phyloP scores from a whole-genome alignment of 225 moss, liverwort and hornwort genomes.

The Polytrichum formosum region DNA sequence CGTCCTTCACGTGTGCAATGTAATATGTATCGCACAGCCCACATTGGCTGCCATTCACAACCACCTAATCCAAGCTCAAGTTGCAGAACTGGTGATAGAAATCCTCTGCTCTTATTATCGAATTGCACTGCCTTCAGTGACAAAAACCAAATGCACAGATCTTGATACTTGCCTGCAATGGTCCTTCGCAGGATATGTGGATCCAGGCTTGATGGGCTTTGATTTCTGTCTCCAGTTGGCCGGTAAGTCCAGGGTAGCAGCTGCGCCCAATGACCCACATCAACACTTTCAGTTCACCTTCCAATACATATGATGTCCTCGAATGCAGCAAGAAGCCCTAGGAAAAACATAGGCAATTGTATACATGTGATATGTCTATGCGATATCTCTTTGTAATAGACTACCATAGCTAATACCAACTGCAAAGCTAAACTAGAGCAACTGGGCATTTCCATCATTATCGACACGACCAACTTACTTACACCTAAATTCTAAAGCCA shows the following conservation, averaged over 20 bases:
- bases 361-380: no score
- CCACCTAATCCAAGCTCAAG: slow-evolving; percentile 9
- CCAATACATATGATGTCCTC: no score
- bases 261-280: slow-evolving; percentile 16
- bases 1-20: slow-evolving; percentile 84
- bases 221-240: slow-evolving; percentile 70
- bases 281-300: neutral
- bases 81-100: slow-evolving; percentile 1
- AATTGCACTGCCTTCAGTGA: neutral
- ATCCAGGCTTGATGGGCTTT: slow-evolving; percentile 85
- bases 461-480: no score
- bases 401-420: no score
- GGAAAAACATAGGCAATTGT: no score
- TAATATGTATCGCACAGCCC: slow-evolving; percentile 97
- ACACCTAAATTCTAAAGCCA: no score
- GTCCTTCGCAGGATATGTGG: slow-evolving; percentile 84
- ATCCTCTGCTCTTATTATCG: slow-evolving; percentile 1
- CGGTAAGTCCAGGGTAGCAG: slow-evolving; percentile 45
- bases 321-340: no score
- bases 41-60: slow-evolving; percentile 78
- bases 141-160: neutral
- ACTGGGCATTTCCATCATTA: no score
- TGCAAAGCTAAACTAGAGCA: no score
- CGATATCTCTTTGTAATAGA: no score
- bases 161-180: slow-evolving; percentile 63